Evolutionary conservation across 192 early-diverging fungal species (phyloP), one percentile per base, ranked within the genome.

Genomic region (Neocallimastix lanati): DNA sequence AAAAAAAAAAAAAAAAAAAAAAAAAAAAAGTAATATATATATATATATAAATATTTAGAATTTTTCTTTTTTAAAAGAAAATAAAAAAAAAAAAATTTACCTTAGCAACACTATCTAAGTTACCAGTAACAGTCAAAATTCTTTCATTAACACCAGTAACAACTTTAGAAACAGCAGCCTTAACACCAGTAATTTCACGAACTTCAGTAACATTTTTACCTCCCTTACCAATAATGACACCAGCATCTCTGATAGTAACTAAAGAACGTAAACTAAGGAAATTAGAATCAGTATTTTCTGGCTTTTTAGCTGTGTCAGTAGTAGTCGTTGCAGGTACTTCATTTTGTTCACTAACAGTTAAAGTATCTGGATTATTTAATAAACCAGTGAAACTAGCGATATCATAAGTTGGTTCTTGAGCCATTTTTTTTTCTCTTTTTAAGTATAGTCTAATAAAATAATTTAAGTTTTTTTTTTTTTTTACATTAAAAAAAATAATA

Each of bases 141-240:
- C 96, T 90, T 82, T 99, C 97, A 80, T 91, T 90, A 80, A 96
- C 93, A 81, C 93, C 93, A 50, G 91, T 90, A 28, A 96, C 91
- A 14, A 93, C 92, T 85, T 96, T 96, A 78, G 93, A 95, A 80
- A 99, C 96, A 76, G 93, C 95, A 28, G 96, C 94, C 81, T 93
- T 93, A 80, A 96, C 95, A 81, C 93, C 93, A 80, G 93, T 92
- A 30, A 83, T 85, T 29, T 93, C 91, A 78, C 97, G 90, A 79
- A 99, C 88, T 77, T 96, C 93, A 33, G 93, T 92, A 12, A 36
- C 29, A 36, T 77, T 77, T 18, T 30, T 77, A 30, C 29, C 77
- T 21, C 77, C 40, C 16, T 50, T 50, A 50, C 40, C 40, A 21
- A 50, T 50, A 50, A 50, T 50, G 21, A 50, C 21, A 50, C 40